Base-by-base conservation (phyloP, 306 rosid genomes). In the Prunus davidiana region DNA sequence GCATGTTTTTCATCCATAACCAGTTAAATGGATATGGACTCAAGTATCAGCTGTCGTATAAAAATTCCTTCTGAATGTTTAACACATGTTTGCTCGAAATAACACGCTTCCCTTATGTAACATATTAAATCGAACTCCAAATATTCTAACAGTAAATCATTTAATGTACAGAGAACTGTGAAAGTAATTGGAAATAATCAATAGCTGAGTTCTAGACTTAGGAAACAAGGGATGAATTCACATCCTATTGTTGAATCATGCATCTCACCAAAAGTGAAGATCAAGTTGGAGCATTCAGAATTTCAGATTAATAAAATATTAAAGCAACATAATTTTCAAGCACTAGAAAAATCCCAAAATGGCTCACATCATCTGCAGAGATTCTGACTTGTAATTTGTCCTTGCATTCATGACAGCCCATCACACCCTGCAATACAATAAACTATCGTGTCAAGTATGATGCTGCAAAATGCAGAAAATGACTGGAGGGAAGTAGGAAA, bases 311-410 rank as follows among this genome's bases (percentile, higher is more conserved):
- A 38, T 13, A 19, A 13, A 67, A 54, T 43, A 2, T 28, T 28
- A 73, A 15, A 67, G 22, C 41, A 75, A 72, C 54, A 79, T 55
- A 60, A 15, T 18, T 11, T 16, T 34, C 46, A 66, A 12, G n/a
- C 25, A 63, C 10, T 56, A 1, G 3, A 41, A 30, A n/a, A 27
- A 15, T 13, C 41, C 18, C 32, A 61, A 72, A 81, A 69, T 18
- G 78, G 87, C 98, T 90, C 86, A 92, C 98, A 85, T 89, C 96
- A 79, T 92, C 98, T 54, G 93, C 93, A 49, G 98, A 95, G 76
- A 95, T 90, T 85, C 88, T 87, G 77, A 95, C 75, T 80, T 85
- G 93, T 51, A 95, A 83, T 82, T 93, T 95, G 86, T 88, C 77
- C 72, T 90, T 92, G 92, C 98, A 95, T 81, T 90, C 98, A 71